Conservation (phyloP, 2,329 filamentous ascomycete species). For the Seiridium cupressi region DNA sequence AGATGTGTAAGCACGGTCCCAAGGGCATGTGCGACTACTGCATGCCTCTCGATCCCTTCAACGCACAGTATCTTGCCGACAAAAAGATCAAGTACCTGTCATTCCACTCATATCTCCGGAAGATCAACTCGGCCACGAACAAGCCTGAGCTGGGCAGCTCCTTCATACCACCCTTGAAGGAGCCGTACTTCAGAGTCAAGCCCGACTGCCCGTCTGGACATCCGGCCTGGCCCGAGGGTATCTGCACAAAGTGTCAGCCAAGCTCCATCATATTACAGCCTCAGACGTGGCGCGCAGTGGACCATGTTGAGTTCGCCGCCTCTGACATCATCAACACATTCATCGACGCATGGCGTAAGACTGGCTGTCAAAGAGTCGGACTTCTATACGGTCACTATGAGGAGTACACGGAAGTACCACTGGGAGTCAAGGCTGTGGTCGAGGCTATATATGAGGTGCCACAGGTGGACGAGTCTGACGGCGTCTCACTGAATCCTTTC, state of each 20-base stretch:
- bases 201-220: slow-evolving; percentile 90
- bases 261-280: slow-evolving; percentile 94
- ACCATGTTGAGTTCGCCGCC: slow-evolving; percentile 94
- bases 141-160: slow-evolving; percentile 91
- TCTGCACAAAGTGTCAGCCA: slow-evolving; percentile 97
- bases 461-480: slow-evolving; percentile 84
- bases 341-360: slow-evolving; percentile 87
- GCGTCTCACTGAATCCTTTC: slow-evolving; percentile 82
- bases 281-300: slow-evolving; percentile 93
- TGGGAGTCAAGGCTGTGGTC: slow-evolving; percentile 92
- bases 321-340: slow-evolving; percentile 84
- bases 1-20: slow-evolving; percentile 86
- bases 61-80: slow-evolving; percentile 82
- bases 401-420: slow-evolving; percentile 87
- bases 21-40: slow-evolving; percentile 99
- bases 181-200: slow-evolving; percentile 89
- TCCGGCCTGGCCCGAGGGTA: slow-evolving; percentile 89
- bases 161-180: slow-evolving; percentile 91
- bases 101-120: slow-evolving; percentile 90
- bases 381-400: slow-evolving; percentile 89
- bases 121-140: slow-evolving; percentile 94
- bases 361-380: slow-evolving; percentile 79
- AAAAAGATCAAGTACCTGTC: slow-evolving; percentile 99
- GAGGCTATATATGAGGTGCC: slow-evolving; percentile 97
- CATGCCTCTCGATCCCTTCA: slow-evolving; percentile 93